Evolutionary conservation across 768 basidiomycete species (phyloP).

Genomic region (Lanmaoa rubissima): DNA sequence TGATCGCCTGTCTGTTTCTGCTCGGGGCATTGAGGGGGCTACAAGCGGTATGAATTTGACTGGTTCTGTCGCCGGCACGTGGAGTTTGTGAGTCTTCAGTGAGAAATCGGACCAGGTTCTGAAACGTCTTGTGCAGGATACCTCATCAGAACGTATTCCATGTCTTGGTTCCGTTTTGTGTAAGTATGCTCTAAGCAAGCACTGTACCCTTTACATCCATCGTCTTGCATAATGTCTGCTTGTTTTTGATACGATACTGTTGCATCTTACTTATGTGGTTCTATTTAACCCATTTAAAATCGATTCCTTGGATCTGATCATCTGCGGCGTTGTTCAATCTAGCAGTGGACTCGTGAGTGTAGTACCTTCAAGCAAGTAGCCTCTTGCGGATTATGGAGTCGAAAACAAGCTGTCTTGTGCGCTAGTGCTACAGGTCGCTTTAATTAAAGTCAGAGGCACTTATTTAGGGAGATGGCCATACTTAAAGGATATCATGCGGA

Average conservation of each 20-base stretch:
- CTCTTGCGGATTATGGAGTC: neutral
- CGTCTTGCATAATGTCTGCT: neutral
- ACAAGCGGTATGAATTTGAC: slow-evolving; percentile 1
- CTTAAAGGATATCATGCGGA: neutral
- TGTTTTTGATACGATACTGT: neutral
- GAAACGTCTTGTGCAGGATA: neutral
- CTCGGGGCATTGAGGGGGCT: slow-evolving; percentile 24
- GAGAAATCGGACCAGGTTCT: neutral
- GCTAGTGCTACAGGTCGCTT: neutral
- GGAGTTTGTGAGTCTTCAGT: neutral
- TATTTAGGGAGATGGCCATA: neutral
- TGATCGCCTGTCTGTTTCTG: slow-evolving; percentile 31
- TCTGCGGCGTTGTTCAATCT: neutral
- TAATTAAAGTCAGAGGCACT: neutral
- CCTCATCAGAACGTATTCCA: neutral
- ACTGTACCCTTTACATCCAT: neutral
- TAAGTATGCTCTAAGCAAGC: neutral
- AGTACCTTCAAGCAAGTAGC: neutral
- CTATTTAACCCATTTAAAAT: neutral
- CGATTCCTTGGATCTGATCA: neutral
- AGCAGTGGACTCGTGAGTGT: neutral
- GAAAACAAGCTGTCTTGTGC: neutral
- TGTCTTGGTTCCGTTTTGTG: neutral
- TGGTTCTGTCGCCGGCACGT: neutral
- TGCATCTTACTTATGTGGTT: neutral